phyloP scores from a whole-genome alignment of 768 basidiomycete genomes.

The Lentinula sp. region DNA sequence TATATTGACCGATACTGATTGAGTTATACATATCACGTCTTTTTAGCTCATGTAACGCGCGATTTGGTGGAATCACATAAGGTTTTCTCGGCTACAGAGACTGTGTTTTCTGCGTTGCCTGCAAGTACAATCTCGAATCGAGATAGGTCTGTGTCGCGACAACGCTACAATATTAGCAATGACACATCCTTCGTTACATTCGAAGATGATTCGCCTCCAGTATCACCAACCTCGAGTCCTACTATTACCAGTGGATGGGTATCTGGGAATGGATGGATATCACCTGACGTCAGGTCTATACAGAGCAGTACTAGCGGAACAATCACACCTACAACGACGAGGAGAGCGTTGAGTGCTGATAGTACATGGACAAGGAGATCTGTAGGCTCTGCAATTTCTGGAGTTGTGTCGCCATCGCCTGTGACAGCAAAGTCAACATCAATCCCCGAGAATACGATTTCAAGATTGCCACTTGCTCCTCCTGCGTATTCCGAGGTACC shows the following conservation, averaged over 20 bases:
- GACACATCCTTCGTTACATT: slow-evolving; percentile 35
- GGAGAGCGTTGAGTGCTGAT: background rate
- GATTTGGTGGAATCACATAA: slow-evolving; percentile 77
- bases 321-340: background rate
- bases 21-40: slow-evolving; percentile 7
- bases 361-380: background rate
- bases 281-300: background rate
- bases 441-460: background rate
- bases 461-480: background rate
- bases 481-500: background rate
- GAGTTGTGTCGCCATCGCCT: background rate
- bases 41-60: slow-evolving; percentile 59
- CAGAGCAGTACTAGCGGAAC: background rate
- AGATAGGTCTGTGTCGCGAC: slow-evolving; percentile 24
- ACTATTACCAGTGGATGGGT: background rate
- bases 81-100: slow-evolving; percentile 63
- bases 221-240: background rate
- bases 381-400: background rate
- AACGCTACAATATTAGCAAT: slow-evolving; percentile 18
- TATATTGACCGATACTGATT: too few species aligned
- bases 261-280: background rate
- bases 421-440: background rate
- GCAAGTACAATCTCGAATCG: slow-evolving; percentile 18
- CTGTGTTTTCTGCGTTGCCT: slow-evolving; percentile 62
- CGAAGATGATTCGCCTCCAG: slow-evolving; percentile 28